Base-by-base conservation (phyloP, 495 filamentous ascomycete genomes). In the Paragyromitra xinjiangensis region DNA sequence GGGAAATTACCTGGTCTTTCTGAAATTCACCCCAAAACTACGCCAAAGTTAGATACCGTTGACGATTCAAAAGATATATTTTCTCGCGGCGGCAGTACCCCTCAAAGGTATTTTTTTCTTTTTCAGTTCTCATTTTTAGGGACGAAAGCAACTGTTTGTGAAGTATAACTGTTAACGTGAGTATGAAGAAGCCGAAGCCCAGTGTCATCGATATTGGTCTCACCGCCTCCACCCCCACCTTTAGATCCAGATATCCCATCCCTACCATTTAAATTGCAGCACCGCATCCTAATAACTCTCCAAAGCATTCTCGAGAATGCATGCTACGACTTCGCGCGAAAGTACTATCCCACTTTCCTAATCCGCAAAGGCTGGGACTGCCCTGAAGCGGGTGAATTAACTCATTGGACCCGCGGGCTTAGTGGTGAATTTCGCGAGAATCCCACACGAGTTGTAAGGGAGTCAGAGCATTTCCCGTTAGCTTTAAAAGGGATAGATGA, bases 361-460 rank as follows among this genome's bases (percentile, higher is more conserved):
- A 9, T 39, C n/a, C 75, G 64, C 16, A 79, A 72, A 39, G 44
- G 55, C 29, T 79, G 77, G 77, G 77, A 79, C 50, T 79, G 77
- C 39, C 77, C 77, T 1, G 77, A 79, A 67, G 77, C 77, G 14
- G 77, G 77, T n/a, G 77, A 79, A 58, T 40, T 79, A 39, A 79
- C 77, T 5, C 66, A 70, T 22, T 79, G 77, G 77, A 78, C 75
- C 22, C 77, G 77, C 14, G 75, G 67, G 42, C 67, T 79, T 29
- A 40, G 42, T 14, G 42, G 19, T 24, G 77, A 79, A 59, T 78
- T 79, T 26, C 68, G 66, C 12, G 58, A 65, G 14, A 78, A 53
- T 26, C 77, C 75, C 12, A 62, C 45, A 6, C 55, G 19, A n/a
- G 74, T n/a, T 40, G 48, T 72, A 53, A 78, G 59, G n/a, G 75